Conservation (phyloP, 75 land plant species). For the Pinus tabuliformis region DNA sequence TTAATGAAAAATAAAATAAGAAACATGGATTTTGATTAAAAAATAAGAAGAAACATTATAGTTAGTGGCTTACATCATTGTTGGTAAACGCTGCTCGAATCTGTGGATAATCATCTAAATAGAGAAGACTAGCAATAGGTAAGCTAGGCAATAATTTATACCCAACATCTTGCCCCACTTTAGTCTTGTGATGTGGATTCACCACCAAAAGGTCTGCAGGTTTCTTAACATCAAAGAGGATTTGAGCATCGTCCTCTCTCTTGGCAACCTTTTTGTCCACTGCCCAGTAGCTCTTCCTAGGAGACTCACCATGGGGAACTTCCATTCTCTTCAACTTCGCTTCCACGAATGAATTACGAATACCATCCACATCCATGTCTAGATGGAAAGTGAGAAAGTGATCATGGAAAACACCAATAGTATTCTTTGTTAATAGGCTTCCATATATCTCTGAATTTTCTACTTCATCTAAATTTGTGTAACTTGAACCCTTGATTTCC, state of each 20-base stretch:
- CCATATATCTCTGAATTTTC: conserved; percentile 20
- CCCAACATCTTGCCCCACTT: conserved; percentile 55
- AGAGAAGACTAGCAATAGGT: conserved; percentile 28
- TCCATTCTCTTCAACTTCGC: conserved; percentile 33
- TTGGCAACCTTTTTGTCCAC: conserved; percentile 41
- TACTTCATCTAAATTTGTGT: conserved; percentile 24
- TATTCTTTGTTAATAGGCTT: conserved; percentile 46
- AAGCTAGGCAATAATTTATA: conserved; percentile 46
- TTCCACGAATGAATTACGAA: conserved; percentile 51
- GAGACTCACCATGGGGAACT: conserved; percentile 13
- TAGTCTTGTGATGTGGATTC: conserved; percentile 55
- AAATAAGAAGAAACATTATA: too few relatives aligned
- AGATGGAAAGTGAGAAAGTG: conserved; percentile 63
- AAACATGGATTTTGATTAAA: not conserved
- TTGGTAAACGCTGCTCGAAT: conserved; percentile 51
- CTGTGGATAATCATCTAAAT: conserved; percentile 59
- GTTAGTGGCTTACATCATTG: conserved; percentile 16
- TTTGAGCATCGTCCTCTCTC: conserved; percentile 51
- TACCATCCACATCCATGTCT: conserved; percentile 72
- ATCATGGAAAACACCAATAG: conserved; percentile 55
- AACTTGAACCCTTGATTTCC: conserved; percentile 28
- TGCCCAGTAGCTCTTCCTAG: conserved; percentile 60
- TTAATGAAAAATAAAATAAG: not conserved
- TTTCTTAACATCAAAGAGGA: conserved; percentile 30
- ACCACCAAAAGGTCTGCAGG: conserved; percentile 47